Percentiles rank a stretch among this genome's conserved stretches.
phyloP scores from a whole-genome alignment of 768 basidiomycete genomes.

The Termitomyces sp. region DNA sequence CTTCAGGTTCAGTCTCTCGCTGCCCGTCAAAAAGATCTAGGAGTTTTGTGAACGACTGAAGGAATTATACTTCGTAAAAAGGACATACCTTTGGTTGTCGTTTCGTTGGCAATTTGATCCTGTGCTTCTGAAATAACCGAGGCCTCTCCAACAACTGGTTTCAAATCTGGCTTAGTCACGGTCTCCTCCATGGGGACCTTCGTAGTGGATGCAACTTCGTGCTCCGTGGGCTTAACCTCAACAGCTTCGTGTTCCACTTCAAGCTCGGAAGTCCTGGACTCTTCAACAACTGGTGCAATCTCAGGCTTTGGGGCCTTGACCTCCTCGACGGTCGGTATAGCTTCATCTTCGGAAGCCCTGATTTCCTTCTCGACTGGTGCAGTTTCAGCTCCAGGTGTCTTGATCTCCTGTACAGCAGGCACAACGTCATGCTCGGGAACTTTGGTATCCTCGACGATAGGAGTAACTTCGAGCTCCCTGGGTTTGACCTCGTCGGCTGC shows the following conservation, averaged over 20 bases:
- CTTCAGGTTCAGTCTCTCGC: background rate
- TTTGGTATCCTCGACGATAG: background rate
- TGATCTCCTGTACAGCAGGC: background rate
- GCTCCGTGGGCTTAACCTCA: conserved; percentile 2
- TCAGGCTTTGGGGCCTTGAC: background rate
- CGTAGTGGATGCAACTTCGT: background rate
- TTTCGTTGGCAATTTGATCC: background rate
- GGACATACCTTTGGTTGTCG: background rate
- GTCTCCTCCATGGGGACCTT: background rate
- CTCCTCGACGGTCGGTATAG: background rate
- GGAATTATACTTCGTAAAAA: background rate
- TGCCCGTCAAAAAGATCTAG: background rate
- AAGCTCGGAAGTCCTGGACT: background rate
- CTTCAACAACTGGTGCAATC: background rate
- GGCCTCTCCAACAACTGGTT: background rate
- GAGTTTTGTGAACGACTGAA: background rate
- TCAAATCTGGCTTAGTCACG: background rate
- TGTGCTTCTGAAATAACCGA: background rate
- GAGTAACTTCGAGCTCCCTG: background rate
- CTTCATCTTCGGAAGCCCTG: conserved; percentile 1
- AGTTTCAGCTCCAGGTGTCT: background rate
- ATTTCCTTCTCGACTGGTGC: background rate
- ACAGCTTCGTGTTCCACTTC: background rate
- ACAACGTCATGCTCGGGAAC: background rate
- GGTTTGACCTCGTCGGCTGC: background rate